phyloP scores from a whole-genome alignment of 306 rosid species.

The Quercus wislizeni region DNA sequence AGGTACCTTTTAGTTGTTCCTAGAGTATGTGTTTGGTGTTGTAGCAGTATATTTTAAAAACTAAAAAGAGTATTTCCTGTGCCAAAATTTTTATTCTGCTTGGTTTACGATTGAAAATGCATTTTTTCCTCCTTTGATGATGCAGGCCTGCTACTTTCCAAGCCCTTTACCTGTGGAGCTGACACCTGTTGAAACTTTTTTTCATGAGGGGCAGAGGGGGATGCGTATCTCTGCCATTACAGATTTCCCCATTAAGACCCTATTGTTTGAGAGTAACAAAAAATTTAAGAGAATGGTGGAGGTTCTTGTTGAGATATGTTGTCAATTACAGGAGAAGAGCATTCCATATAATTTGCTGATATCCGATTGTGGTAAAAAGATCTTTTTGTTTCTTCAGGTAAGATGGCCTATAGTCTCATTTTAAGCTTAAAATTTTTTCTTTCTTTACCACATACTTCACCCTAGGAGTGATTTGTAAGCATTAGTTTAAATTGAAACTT shows the following conservation, averaged over 20 bases:
- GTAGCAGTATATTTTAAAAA: neutral
- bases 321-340: conserved; percentile 20
- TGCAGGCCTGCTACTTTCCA: conserved; percentile 42
- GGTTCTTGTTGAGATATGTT: conserved; percentile 33
- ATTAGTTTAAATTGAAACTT: neutral
- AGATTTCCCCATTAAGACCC: conserved; percentile 37
- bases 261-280: conserved; percentile 30
- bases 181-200: conserved; percentile 27
- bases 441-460: neutral
- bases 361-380: conserved; percentile 34
- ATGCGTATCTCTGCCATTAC: conserved; percentile 23
- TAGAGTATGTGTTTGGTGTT: neutral
- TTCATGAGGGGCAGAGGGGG: conserved; percentile 6
- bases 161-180: conserved; percentile 40
- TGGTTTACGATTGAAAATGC: neutral
- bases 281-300: conserved; percentile 14
- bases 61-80: neutral
- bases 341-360: conserved; percentile 31
- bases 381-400: conserved; percentile 40
- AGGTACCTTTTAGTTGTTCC: neutral
- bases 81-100: neutral
- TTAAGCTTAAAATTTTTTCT: neutral
- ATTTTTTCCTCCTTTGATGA: neutral
- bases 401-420: neutral
- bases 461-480: neutral